Evolutionary conservation across 2,329 filamentous ascomycete species (phyloP), one percentile per base, ranked within the genome.

Genomic region (Paecilomyces sp.): DNA sequence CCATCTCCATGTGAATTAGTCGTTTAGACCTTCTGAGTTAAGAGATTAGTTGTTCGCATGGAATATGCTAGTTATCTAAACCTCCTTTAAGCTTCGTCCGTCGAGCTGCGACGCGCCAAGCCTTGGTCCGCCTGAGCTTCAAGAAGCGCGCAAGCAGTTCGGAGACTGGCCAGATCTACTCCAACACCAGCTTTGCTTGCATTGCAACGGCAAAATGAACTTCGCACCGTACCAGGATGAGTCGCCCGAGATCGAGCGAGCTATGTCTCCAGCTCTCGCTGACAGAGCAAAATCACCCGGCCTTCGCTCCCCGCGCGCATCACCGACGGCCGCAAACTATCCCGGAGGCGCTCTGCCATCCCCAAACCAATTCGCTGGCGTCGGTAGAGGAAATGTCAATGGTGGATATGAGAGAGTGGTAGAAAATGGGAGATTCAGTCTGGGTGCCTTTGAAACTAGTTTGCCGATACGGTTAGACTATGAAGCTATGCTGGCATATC

Each of bases 201-300:
- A 28, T 30, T 7, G 1, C 11, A 15, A 53, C 22, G 24, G 18
- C 36, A 58, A 68, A 59, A 94, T 94, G 90, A 90, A 97, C 79
- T 99, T 97, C 74, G 94, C 94, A 54, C 94, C 94, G 41, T 99
- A 97, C 78, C 94, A 97, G 80, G 93, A 93, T 75, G 89, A 89
- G 55, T 89, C 89, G 15, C 94, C 94, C 9, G 92, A 97, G 79
- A 83, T 88, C 67, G 85, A 87, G 66, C 90, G 93, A 69, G 86
- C 89, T 57, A 83, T 92, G 72, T 95, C 91, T 22, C 91, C 92
- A 57, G 83, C 87, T 11, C 77, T 85, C 79, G 66, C 70, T 7
- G 71, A 74, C 34, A 61, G 68, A 47, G 67, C 65, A 89, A 73
- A 75, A 87, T 80, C 25, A 57, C 86, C 72, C 74, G 81, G 74